These are phyloP conservation scores for Plasmodium coatneyi DNA, from an alignment of 169 alveolate species.

Conservation along the genomic window DNA sequence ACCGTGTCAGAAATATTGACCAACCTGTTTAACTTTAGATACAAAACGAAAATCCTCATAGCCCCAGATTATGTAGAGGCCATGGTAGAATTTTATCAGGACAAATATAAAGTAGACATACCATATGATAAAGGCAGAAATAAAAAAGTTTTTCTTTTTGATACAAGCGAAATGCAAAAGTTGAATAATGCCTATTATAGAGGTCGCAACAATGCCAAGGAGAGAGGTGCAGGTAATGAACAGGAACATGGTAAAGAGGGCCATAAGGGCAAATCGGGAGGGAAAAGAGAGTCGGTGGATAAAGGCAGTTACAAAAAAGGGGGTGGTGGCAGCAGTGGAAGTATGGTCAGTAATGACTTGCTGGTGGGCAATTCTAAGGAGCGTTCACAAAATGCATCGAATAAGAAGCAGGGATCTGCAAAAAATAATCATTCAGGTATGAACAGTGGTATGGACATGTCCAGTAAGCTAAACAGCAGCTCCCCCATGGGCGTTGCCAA, in stretches of 20 bases:
- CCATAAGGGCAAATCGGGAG: background rate
- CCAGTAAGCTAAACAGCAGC: background rate
- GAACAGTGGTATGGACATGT: background rate
- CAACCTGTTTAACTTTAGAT: constrained; percentile 51
- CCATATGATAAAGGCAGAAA: constrained; percentile 46
- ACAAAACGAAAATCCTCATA: constrained; percentile 37
- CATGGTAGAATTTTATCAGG: constrained; percentile 29
- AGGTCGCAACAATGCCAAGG: background rate
- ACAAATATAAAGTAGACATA: constrained; percentile 35
- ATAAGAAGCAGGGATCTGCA: constrained; percentile 1
- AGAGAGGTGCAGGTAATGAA: background rate
- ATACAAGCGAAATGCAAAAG: constrained; percentile 49
- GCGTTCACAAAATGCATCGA: background rate
- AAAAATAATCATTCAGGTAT: background rate
- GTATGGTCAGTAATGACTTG: background rate
- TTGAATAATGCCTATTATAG: constrained; percentile 25
- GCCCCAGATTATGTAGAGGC: constrained; percentile 50
- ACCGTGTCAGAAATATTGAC: constrained; percentile 58
- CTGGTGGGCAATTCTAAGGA: background rate
- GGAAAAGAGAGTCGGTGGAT: background rate
- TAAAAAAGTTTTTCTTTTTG: constrained; percentile 46
- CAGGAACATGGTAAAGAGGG: constrained; percentile 1
- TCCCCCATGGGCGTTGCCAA: background rate
- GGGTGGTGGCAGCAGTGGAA: background rate
- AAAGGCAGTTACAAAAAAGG: background rate